These are phyloP conservation scores for Quercus ilex DNA, from an alignment of 306 rosid genomes.

Conservation along the genomic window DNA sequence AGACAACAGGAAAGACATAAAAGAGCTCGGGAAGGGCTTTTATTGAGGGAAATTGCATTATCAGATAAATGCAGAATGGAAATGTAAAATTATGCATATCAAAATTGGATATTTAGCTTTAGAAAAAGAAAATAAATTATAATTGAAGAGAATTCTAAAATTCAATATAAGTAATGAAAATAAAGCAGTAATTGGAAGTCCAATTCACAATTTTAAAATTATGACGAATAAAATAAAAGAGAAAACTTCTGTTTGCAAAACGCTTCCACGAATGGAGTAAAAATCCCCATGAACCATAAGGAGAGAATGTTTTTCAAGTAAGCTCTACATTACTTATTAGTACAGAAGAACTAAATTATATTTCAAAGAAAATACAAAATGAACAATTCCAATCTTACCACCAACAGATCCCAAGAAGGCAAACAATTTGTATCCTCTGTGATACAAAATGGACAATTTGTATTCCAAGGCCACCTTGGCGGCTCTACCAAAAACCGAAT, in stretches of 20 bases:
- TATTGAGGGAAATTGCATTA: background rate
- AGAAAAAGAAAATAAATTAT: background rate
- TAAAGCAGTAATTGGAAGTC: background rate
- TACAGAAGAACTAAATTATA: background rate
- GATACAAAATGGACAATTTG: background rate
- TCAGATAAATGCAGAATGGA: background rate
- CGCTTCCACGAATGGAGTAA: conserved; percentile 7
- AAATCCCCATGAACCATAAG: background rate
- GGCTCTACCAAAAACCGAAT: conserved; percentile 78
- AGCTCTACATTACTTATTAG: conserved; percentile 12
- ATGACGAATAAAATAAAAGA: background rate
- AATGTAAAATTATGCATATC: background rate
- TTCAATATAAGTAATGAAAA: background rate
- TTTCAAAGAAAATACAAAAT: background rate
- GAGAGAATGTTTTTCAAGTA: background rate
- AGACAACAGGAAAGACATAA: background rate
- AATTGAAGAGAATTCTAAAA: conserved; percentile 1
- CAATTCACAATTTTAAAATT: background rate
- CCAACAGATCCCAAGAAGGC: conserved; percentile 73
- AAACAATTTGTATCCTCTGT: conserved; percentile 49
- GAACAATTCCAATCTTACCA: conserved; percentile 35
- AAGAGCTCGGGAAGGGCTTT: background rate
- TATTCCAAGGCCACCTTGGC: conserved; percentile 53
- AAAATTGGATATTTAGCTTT: background rate
- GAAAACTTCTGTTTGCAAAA: background rate